These are phyloP conservation scores for rapeseed (Brassica napus) DNA, from an alignment of 345 rosid species.

Conservation along the genomic window Da-Ae NC_063450.1:45450501-45451000, in stretches of 20 bases:
- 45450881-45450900: constrained; percentile 43
- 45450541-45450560: background rate
- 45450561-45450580: constrained; percentile 39
- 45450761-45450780: constrained; percentile 51
- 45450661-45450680: constrained; percentile 44
- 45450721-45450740: background rate
- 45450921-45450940: constrained; percentile 12
- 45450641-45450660: constrained; percentile 47
- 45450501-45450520: constrained; percentile 51
- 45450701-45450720: background rate
- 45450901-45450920: constrained; percentile 37
- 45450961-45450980: background rate
- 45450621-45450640: constrained; percentile 56
- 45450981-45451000: background rate
- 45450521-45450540: constrained; percentile 41
- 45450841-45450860: constrained; percentile 25
- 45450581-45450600: constrained; percentile 67
- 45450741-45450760: constrained; percentile 24
- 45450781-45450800: constrained; percentile 63
- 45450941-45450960: background rate
- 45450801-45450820: constrained; percentile 9
- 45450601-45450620: constrained; percentile 41
- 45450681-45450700: constrained; percentile 62
- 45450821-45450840: background rate
- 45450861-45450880: constrained; percentile 43